A percentile compares a stretch with the other conserved stretches of the same genome.
phyloP scores from a whole-genome alignment of 1,284 basidiomycete species.

The Porodaedalea pini region DNA sequence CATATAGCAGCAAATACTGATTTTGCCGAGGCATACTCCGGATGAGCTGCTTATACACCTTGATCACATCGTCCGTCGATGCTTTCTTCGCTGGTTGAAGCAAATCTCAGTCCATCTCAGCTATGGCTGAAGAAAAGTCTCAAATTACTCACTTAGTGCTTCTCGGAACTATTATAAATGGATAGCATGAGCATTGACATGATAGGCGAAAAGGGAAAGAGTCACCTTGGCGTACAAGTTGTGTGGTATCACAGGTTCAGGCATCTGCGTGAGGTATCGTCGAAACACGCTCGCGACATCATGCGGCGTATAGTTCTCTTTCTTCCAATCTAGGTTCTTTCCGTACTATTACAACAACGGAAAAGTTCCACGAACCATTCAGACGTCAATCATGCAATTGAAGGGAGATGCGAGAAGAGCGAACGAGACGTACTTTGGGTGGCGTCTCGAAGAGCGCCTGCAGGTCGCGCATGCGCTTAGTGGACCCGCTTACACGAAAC shows the following conservation, averaged over 20 bases:
- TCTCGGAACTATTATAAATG: slow-evolving; percentile 67
- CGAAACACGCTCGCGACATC: slow-evolving; percentile 96
- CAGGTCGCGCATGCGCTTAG: slow-evolving; percentile 93
- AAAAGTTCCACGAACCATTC: not conserved
- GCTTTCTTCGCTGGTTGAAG: slow-evolving; percentile 52
- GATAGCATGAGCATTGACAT: slow-evolving; percentile 14
- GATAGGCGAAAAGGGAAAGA: slow-evolving; percentile 23
- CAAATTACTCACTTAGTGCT: slow-evolving; percentile 55
- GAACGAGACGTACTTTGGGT: slow-evolving; percentile 60
- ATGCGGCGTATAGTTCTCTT: slow-evolving; percentile 84
- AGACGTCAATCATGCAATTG: not conserved
- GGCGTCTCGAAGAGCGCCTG: slow-evolving; percentile 88
- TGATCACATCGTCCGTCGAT: slow-evolving; percentile 55
- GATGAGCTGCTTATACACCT: slow-evolving; percentile 83
- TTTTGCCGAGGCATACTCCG: slow-evolving; percentile 82
- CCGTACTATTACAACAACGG: slow-evolving; percentile 63
- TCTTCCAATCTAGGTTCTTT: slow-evolving; percentile 88
- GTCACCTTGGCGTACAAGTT: slow-evolving; percentile 84
- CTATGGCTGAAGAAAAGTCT: not conserved
- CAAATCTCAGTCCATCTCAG: slow-evolving; percentile 3
- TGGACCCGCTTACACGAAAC: slow-evolving; percentile 91
- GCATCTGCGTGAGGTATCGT: slow-evolving; percentile 94
- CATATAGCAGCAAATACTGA: slow-evolving; percentile 93
- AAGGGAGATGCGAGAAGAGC: slow-evolving; percentile 1
- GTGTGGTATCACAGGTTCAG: slow-evolving; percentile 88